Conservation (phyloP, 2,329 filamentous ascomycete genomes). For the Periconia macrospinosa region DNA sequence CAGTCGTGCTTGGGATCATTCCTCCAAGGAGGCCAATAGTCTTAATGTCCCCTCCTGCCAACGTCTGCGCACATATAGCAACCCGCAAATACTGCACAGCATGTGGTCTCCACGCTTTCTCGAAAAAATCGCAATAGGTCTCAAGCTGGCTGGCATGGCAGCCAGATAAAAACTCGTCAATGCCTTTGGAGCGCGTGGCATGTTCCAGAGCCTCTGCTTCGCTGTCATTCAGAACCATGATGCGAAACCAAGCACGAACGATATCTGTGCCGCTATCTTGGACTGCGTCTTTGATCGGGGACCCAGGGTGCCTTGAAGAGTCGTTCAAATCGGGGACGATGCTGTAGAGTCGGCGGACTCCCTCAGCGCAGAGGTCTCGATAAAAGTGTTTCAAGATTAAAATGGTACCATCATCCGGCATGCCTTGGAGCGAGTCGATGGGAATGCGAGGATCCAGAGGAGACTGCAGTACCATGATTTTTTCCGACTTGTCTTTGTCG, state of each 20-base stretch:
- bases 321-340: slow-evolving; percentile 30
- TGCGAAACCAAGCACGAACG: slow-evolving; percentile 30
- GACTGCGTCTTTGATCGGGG: slow-evolving; percentile 3
- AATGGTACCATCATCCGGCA: slow-evolving; percentile 30
- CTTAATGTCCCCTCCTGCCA: slow-evolving; percentile 29
- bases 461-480: slow-evolving; percentile 26
- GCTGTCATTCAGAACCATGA: slow-evolving; percentile 34
- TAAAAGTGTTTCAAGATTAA: slow-evolving; percentile 32
- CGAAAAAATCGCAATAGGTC: slow-evolving; percentile 32
- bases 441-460: slow-evolving; percentile 25
- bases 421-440: slow-evolving; percentile 17
- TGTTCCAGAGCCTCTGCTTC: slow-evolving; percentile 24
- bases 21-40: slow-evolving; percentile 26
- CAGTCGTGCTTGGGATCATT: slow-evolving; percentile 25
- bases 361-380: slow-evolving; percentile 23
- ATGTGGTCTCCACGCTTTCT: slow-evolving; percentile 32
- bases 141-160: slow-evolving; percentile 31
- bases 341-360: slow-evolving; percentile 22
- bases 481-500: slow-evolving; percentile 12
- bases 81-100: slow-evolving; percentile 30
- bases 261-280: slow-evolving; percentile 26
- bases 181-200: slow-evolving; percentile 25
- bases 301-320: not conserved
- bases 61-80: slow-evolving; percentile 29
- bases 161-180: slow-evolving; percentile 22